A percentile compares a stretch with the other conserved stretches of the same genome.
These are phyloP conservation scores for Mortierella hygrophila DNA, from an alignment of 192 early-diverging fungal species.

Conservation along the genomic window DNA sequence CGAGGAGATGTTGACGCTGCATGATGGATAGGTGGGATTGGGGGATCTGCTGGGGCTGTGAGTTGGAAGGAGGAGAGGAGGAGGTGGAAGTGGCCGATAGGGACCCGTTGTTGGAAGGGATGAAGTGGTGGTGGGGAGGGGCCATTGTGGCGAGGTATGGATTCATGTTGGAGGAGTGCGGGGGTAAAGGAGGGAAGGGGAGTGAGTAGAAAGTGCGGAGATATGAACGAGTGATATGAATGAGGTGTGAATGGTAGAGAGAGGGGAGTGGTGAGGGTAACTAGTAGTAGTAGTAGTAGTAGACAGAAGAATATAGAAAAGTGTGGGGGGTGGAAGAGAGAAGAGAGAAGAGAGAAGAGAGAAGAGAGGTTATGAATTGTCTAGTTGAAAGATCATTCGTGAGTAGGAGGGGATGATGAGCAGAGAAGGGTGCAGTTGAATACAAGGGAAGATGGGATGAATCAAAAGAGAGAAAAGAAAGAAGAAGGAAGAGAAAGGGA, in stretches of 20 bases:
- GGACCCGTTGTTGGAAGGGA: slow-evolving; percentile 8
- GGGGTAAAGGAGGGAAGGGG: not conserved
- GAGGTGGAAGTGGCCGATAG: slow-evolving; percentile 8
- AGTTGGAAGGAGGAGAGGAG: not conserved
- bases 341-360: not conserved
- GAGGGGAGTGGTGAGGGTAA: not conserved
- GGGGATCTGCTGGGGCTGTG: slow-evolving; percentile 20
- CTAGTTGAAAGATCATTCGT: slow-evolving; percentile 22
- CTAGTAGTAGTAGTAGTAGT: too few relatives aligned
- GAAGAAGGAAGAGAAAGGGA: not conserved
- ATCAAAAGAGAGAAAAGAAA: not conserved
- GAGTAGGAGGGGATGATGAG: not conserved
- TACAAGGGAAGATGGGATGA: not conserved
- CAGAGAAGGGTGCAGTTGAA: not conserved
- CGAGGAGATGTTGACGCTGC: not conserved
- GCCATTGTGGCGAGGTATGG: slow-evolving; percentile 37
- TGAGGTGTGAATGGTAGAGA: not conserved
- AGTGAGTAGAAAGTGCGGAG: not conserved
- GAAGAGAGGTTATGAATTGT: slow-evolving; percentile 3
- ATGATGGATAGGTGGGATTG: slow-evolving; percentile 13
- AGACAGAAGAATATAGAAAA: not conserved
- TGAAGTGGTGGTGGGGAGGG: slow-evolving; percentile 9
- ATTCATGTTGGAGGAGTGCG: slow-evolving; percentile 20
- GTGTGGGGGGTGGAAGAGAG: not conserved
- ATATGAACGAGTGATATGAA: not conserved